Evolutionary conservation across 2,329 filamentous ascomycete genomes (phyloP).

Genomic region (Aspergillus fumigatiaffinis): DNA sequence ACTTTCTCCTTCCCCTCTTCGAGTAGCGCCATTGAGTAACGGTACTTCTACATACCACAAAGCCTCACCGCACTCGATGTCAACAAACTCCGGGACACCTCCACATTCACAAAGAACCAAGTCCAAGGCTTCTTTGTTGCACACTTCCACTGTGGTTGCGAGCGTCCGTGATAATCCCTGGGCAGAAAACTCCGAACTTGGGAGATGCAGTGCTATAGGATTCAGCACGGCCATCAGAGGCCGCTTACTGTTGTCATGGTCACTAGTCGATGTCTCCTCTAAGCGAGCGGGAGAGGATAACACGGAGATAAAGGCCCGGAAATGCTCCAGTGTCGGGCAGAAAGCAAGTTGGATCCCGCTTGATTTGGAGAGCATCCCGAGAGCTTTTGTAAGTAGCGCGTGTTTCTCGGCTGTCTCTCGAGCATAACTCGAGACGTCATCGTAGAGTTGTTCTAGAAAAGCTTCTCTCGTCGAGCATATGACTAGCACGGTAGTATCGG

Average conservation of each 20-base stretch:
- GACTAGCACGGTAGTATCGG: conserved; percentile 62
- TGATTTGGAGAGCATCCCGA: conserved; percentile 66
- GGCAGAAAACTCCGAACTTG: conserved; percentile 45
- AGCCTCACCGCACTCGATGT: conserved; percentile 28
- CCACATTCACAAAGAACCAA: conserved; percentile 42
- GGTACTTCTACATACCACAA: conserved; percentile 54
- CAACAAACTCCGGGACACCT: conserved; percentile 26
- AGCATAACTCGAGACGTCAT: conserved; percentile 41
- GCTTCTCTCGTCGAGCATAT: conserved; percentile 63
- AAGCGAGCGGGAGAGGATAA: conserved; percentile 26
- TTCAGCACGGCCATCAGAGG: conserved; percentile 40
- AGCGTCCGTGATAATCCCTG: conserved; percentile 46
- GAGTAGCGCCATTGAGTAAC: conserved; percentile 56
- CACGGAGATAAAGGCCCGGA: conserved; percentile 70
- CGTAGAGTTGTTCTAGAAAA: conserved; percentile 60
- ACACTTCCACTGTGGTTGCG: conserved; percentile 37
- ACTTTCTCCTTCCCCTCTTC: conserved; percentile 46
- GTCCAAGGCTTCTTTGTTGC: conserved; percentile 24
- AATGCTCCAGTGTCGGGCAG: conserved; percentile 68
- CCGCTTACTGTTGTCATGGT: conserved; percentile 4
- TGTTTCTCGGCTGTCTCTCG: conserved; percentile 20
- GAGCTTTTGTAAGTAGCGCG: conserved; percentile 57
- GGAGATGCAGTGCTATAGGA: conserved; percentile 38
- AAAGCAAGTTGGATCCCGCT: conserved; percentile 68
- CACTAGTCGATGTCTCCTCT: neutral